Evolutionary conservation across 2,329 filamentous ascomycete genomes (phyloP).

Genomic region (Botrytis cinerea): DNA sequence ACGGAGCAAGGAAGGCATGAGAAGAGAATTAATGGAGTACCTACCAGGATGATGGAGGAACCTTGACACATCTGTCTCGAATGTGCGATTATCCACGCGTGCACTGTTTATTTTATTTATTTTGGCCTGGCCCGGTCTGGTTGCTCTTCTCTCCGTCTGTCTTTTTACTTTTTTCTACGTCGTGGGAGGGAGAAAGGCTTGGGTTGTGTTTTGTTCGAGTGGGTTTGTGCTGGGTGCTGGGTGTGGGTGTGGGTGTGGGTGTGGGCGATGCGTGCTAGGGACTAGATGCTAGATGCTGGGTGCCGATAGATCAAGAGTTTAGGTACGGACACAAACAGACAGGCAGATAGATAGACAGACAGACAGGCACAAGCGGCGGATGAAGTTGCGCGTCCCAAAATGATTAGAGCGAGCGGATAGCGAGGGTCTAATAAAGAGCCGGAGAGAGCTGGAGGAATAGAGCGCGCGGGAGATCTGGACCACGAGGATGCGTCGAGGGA

Average conservation of each 20-base stretch:
- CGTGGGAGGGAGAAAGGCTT: neutral
- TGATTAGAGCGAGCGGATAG: neutral
- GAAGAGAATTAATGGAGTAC: slow-evolving; percentile 17
- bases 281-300: neutral
- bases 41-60: neutral
- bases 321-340: neutral
- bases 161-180: neutral
- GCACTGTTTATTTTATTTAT: neutral
- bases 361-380: neutral
- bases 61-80: slow-evolving; percentile 20
- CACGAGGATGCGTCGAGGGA: neutral
- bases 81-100: slow-evolving; percentile 8
- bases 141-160: neutral
- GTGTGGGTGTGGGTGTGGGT: too few species aligned
- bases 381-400: neutral
- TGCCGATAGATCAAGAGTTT: neutral
- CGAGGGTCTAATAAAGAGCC: neutral
- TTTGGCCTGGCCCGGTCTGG: neutral
- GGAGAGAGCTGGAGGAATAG: neutral
- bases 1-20: slow-evolving; percentile 6
- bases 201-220: neutral
- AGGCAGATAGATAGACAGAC: neutral
- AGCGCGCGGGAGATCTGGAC: neutral
- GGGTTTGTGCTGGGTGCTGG: neutral
- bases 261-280: too few species aligned